Conservation (phyloP, 2,329 filamentous ascomycete species). For the Rutstroemia sp. region DNA sequence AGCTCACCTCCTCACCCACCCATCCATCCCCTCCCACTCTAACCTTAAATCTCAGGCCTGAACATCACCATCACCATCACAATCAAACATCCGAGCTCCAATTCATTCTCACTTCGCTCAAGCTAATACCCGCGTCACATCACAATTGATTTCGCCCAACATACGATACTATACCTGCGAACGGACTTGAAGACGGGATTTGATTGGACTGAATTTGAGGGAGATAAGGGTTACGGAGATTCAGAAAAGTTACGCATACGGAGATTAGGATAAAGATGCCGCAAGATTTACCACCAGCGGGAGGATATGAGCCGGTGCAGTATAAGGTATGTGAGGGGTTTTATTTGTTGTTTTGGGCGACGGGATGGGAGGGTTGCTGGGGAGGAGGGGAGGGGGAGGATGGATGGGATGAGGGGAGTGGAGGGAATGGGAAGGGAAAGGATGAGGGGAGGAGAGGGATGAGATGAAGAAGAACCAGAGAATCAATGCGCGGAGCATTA, state of each 20-base stretch:
- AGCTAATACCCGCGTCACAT: too few species aligned
- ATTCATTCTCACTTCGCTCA: too few species aligned
- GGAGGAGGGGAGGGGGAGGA: too few species aligned
- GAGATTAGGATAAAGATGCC: slow-evolving; percentile 56
- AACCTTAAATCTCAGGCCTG: too few species aligned
- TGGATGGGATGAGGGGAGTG: not conserved
- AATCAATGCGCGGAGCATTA: too few species aligned
- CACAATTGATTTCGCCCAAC: too few species aligned
- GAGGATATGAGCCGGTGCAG: slow-evolving; percentile 94
- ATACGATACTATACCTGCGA: slow-evolving; percentile 22
- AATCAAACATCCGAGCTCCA: too few species aligned
- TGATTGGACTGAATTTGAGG: not conserved
- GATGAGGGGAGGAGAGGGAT: not conserved
- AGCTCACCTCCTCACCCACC: too few species aligned
- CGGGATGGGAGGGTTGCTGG: not conserved
- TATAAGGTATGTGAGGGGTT: slow-evolving; percentile 66
- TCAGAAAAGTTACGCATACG: not conserved
- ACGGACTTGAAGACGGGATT: not conserved
- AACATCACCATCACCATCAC: too few species aligned
- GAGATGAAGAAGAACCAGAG: not conserved
- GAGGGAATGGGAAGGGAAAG: too few species aligned
- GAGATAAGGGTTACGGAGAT: not conserved
- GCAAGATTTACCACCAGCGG: slow-evolving; percentile 93
- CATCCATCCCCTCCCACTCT: too few species aligned
- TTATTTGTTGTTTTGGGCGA: not conserved